Evolutionary conservation across 176 grass and related monocot species (phyloP), one percentile per base, ranked within the genome.

Genomic region (Carex cristatella): DNA sequence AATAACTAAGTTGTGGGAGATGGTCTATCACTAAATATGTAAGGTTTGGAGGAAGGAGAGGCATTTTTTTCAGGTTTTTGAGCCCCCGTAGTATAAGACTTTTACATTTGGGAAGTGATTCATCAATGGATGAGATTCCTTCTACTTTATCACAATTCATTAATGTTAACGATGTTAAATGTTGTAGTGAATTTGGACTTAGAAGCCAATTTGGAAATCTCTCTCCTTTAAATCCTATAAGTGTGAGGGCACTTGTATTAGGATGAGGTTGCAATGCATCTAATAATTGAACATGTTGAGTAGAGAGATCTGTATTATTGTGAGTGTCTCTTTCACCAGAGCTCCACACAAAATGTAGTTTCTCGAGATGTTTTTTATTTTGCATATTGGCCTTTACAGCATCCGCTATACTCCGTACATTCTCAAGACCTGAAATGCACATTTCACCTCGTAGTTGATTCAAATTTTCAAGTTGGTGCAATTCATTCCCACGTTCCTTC

Each of bases 351-450:
- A 66, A 32, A 4, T 33, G 9, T 12, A 66, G 0, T 33, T 5
- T 1, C 7, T 31, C 0, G 14, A 66, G 63, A 7, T 32, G 10
- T 0, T 1, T 32, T 33, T 66, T 66, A 0, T 12, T 5, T 66
- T 1, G 0, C 23, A 66, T 11, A 0, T 60, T 79, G 38, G 90
- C 90, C 54, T 66, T 19, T 18, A 4, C 0, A 44, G 90, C 84
- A 33, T 89, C 87, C 11, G 57, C 61, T 80, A 67, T 60, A 69
- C 27, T 89, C 19, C 28, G 18, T 6, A 91, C 84, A 7, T 88
- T 88, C 75, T 89, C 74, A 31, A 91, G 44, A 58, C 77, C 31
- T 1, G 0, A 0, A 35, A 91, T 84, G 0, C 0, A 0, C 2
- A 89, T 15, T 0, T 4, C 1, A 5, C 73, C 74, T 1, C 28